These are phyloP conservation scores for Austropuccinia psidii DNA, from an alignment of 1,284 basidiomycete species.

Conservation along the genomic window DNA sequence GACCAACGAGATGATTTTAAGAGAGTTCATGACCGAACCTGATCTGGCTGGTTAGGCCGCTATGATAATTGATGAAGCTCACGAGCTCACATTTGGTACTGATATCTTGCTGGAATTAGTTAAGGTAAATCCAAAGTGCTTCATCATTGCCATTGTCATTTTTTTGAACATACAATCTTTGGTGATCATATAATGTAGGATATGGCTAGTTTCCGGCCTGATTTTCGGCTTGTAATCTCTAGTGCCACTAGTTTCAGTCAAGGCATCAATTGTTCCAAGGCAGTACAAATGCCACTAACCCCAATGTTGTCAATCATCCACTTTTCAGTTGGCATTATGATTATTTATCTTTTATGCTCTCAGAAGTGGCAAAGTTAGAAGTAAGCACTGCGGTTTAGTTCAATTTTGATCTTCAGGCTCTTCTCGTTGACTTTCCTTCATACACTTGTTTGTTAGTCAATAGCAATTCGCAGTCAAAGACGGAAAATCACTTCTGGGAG, in stretches of 20 bases:
- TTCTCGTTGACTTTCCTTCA: neutral
- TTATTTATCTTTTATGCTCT: slow-evolving; percentile 28
- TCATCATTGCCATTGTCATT: no score
- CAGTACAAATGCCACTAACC: neutral
- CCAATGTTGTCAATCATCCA: neutral
- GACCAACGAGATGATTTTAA: slow-evolving; percentile 92
- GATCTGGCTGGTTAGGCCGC: slow-evolving; percentile 84
- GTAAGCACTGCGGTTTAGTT: neutral
- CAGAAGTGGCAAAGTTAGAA: slow-evolving; percentile 31
- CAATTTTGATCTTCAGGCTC: neutral
- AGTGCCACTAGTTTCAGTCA: slow-evolving; percentile 60
- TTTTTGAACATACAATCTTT: no score
- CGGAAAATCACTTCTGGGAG: neutral
- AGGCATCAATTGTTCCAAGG: slow-evolving; percentile 49
- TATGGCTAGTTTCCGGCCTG: no score
- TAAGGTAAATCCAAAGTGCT: no score
- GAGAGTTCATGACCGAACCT: no score
- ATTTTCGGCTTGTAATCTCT: no score
- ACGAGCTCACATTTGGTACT: no score
- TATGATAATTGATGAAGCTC: slow-evolving; percentile 91
- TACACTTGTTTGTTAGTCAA: slow-evolving; percentile 2
- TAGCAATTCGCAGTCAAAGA: slow-evolving; percentile 7
- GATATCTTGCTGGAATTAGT: no score
- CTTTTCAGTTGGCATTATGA: slow-evolving; percentile 36
- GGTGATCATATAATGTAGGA: no score